Evolutionary conservation across 2,329 filamentous ascomycete species (phyloP), one percentile per base, ranked within the genome.

Genomic region (Pseudogymnoascus sp.): DNA sequence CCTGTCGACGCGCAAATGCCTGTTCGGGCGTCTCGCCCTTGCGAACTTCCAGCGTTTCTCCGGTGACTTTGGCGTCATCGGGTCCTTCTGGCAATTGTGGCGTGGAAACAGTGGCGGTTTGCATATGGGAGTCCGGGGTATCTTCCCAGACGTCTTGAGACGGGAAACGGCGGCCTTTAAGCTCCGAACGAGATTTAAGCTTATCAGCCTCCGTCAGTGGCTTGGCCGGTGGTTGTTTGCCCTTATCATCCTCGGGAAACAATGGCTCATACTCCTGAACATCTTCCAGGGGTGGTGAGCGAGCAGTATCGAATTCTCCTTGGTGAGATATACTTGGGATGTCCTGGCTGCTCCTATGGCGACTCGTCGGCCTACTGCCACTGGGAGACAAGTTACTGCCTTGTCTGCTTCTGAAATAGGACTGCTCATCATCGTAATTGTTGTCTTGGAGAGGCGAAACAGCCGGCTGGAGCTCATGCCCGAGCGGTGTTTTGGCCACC

Each of bases 131-230:
- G 71, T 87, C 89, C 3, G 95, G 94, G 0, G 91, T 88, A 74
- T 99, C 95, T 77, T 99, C 94, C 94, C 94, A 99, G 42, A 97
- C 85, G 73, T 99, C 94, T 73, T 92, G 89, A 74, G 92, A 97
- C 1, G 94, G 94, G 75, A 99, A 99, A 66, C 88, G 88, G 66
- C 85, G 84, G 65, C 82, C 77, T 67, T 84, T 80, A 63, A 78
- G 66, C 40, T 81, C 78, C 4, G 80, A 77, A 38, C 79, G 77
- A 63, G 75, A 76, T 73, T 84, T 85, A 68, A 85, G 78, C 66
- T 81, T 81, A 64, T 85, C 80, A 33, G 77, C 77, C 33, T 79
- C 76, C n/a, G 79, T 79, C 60, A 80, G 72, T 18, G 50, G 28
- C 28, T 33, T 56, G 10, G 3, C 35, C 11, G 14, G 21, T 7